Base-by-base conservation (phyloP, 345 rosid species). In the Citrus australasica region DNA sequence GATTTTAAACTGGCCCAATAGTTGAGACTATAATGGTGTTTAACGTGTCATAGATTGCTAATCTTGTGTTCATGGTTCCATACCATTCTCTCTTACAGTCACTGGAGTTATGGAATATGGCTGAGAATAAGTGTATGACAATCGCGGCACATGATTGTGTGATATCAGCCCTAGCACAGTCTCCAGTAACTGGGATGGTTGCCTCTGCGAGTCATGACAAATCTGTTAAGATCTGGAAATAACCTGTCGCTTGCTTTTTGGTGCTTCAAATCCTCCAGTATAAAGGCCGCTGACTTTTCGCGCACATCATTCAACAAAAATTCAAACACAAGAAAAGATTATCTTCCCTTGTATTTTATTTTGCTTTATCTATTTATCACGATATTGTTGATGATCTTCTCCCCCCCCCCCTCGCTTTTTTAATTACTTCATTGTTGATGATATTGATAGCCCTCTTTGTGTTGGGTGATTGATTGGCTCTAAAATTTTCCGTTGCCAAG, bases 151-250 rank as follows among this genome's bases (percentile, higher is more conserved):
- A 92, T 2, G 92, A 93, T 35, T 87, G 94, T 38, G 92, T 93
- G 69, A 86, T 92, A 69, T 88, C 98, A 69, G 88, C 99, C 13
- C 78, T 95, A 75, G 91, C 97, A 2, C 94, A 92, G 76, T 92
- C 97, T 0, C 93, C 87, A 0, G 75, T 81, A 16, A 90, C 91
- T 1, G 93, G 95, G 83, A 86, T 92, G 96, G 82, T 93, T 28
- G 99, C 94, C 21, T 91, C 99, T 11, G 90, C 98, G 10, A 95
- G 99, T 79, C 87, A 92, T 67, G 98, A 93, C 90, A 95, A 92
- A 81, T 90, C 94, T 2, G 96, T 95, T 33, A 93, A 90, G 91
- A 91, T 95, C 60, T 93, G 99, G 99, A 95, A 93, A 80, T 93
- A 85, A 84, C 73, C 71, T 56, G 63, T 42, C n/a, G 76, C 71